Evolutionary conservation across 2,329 filamentous ascomycete species (phyloP), one percentile per base, ranked within the genome.

Genomic region (Ceratocystis destructans): DNA sequence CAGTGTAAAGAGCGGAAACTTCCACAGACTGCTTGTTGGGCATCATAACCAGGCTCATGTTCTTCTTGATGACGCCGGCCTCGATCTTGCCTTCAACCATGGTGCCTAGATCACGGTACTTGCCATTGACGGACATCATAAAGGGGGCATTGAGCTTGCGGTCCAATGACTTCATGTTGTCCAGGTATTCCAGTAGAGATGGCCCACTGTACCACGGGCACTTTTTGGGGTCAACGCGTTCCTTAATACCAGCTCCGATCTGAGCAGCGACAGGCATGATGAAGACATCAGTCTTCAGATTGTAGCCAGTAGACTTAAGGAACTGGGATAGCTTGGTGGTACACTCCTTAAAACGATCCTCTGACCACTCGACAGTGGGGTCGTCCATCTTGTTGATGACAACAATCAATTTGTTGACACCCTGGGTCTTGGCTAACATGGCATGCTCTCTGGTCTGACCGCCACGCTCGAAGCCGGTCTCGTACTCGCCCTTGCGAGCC

Each of bases 331-430:
- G 84, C 79, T 97, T 99, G 70, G 86, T 86, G 2, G 86, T 92
- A 77, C 94, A 99, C 78, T 99, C 94, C 73, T 90, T 87, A 79
- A 90, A 99, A 66, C 94, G 87, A 50, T 89, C 89, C 72, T 96
- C 85, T 65, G 89, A 94, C 95, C 95, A 99, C 73, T 96, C 85
- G 64, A 99, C 95, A 2, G 94, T 99, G 10, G 87, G 81, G 74
- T 99, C 94, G 74, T 99, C 94, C 95, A 99, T 99, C 82, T 99
- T 99, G 84, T 99, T 99, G 75, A 96, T 92, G 64, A 83, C 94
- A 37, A 99, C 87, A 59, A 97, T 82, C 66, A 99, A 83, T 79
- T 96, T 96, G 82, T 96, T 96, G 68, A 99, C 94, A 77, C 94
- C 94, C 75, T 96, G 93, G 0, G 95, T 99, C 79, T 97, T 96